phyloP scores from a whole-genome alignment of 768 basidiomycete genomes.

The Clitopilus hobsonii region DNA sequence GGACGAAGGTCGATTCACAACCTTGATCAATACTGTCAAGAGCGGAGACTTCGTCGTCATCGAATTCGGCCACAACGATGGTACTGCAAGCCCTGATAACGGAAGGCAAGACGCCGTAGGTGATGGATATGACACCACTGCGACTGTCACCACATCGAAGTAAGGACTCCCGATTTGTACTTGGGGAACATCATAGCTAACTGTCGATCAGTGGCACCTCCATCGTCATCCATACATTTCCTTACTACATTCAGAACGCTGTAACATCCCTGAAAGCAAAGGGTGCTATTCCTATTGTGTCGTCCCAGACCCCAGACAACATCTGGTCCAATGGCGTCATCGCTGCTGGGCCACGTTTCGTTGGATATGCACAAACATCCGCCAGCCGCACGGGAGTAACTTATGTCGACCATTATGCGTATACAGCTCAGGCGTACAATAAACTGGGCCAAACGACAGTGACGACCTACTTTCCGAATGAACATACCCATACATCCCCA shows the following conservation, averaged over 20 bases:
- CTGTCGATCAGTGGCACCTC: slow-evolving; percentile 17
- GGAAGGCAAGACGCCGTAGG: slow-evolving; percentile 19
- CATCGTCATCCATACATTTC: slow-evolving; percentile 27
- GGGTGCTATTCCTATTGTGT: slow-evolving; percentile 28
- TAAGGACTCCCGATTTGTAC: not conserved
- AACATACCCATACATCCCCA: slow-evolving; percentile 29
- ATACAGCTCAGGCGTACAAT: slow-evolving; percentile 25
- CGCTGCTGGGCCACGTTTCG: slow-evolving; percentile 22
- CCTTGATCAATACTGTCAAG: slow-evolving; percentile 16
- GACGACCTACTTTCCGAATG: slow-evolving; percentile 26
- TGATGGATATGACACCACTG: slow-evolving; percentile 15
- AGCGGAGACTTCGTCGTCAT: slow-evolving; percentile 21
- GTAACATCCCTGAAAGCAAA: slow-evolving; percentile 25
- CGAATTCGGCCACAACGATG: slow-evolving; percentile 31
- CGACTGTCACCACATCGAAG: slow-evolving; percentile 13
- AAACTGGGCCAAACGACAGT: slow-evolving; percentile 19
- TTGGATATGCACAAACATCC: slow-evolving; percentile 22
- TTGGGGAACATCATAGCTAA: not conserved
- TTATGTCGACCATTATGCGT: slow-evolving; percentile 28
- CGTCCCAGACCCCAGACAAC: slow-evolving; percentile 30
- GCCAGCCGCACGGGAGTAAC: slow-evolving; percentile 15
- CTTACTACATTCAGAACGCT: slow-evolving; percentile 27
- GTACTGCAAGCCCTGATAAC: slow-evolving; percentile 15
- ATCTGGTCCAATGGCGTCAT: slow-evolving; percentile 21
- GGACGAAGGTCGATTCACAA: slow-evolving; percentile 24